A percentile compares a stretch with the other conserved stretches of the same genome.
These are phyloP conservation scores for Oryza meridionalis DNA, from an alignment of 176 grass and related monocot species.

Conservation along the genomic window DNA sequence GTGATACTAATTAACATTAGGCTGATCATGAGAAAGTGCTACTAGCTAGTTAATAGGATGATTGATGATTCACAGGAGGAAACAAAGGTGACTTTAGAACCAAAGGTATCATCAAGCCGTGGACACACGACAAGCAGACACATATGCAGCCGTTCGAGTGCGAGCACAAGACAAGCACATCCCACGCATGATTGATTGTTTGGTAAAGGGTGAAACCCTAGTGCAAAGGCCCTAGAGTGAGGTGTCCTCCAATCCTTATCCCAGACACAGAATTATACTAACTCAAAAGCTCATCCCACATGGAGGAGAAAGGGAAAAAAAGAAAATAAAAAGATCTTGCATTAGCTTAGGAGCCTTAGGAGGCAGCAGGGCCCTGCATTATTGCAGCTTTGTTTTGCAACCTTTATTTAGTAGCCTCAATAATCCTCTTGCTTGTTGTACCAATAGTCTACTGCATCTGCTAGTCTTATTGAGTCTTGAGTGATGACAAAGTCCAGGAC, in stretches of 20 bases:
- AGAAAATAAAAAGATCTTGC: background rate
- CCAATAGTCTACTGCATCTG: background rate
- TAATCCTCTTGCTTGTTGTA: conserved; percentile 34
- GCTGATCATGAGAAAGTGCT: conserved; percentile 17
- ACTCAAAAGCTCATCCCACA: conserved; percentile 22
- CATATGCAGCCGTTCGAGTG: conserved; percentile 25
- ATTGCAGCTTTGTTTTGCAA: conserved; percentile 41
- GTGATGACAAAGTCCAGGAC: background rate
- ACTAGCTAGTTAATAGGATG: background rate
- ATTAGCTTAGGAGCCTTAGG: background rate
- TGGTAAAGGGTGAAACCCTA: background rate
- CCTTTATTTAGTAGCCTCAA: conserved; percentile 32
- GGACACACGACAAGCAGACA: conserved; percentile 18
- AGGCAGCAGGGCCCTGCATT: conserved; percentile 25
- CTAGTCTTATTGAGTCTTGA: background rate
- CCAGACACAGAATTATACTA: conserved; percentile 5
- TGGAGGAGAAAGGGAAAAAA: conserved; percentile 17
- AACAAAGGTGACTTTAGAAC: background rate
- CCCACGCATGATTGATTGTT: background rate
- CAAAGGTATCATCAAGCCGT: conserved; percentile 25
- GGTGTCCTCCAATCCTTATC: conserved; percentile 31
- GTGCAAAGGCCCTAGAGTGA: background rate
- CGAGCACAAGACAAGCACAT: background rate
- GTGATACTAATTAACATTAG: background rate
- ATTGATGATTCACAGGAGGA: background rate